These are phyloP conservation scores for Ceratocystis destructans DNA, from an alignment of 2,329 filamentous ascomycete species.

Conservation along the genomic window DNA sequence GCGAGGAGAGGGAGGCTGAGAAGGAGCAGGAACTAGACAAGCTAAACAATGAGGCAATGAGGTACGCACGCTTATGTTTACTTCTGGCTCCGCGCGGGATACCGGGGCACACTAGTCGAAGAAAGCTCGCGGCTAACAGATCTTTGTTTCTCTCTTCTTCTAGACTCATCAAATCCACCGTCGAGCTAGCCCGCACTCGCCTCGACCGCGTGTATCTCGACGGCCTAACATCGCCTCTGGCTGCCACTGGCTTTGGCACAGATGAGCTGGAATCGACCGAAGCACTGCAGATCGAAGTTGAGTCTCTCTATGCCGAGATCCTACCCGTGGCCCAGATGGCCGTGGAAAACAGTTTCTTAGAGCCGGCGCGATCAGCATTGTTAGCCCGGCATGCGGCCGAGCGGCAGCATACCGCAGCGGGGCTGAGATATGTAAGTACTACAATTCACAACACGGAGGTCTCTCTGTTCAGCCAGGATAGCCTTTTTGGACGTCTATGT, in stretches of 20 bases:
- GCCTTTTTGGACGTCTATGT: too few relatives aligned
- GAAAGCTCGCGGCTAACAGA: not conserved
- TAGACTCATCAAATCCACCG: slow-evolving; percentile 43
- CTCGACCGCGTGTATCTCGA: slow-evolving; percentile 45
- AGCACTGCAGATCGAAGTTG: slow-evolving; percentile 48
- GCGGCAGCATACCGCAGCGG: slow-evolving; percentile 33
- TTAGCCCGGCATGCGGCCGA: slow-evolving; percentile 32
- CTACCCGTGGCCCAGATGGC: slow-evolving; percentile 58
- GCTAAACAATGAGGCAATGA: slow-evolving; percentile 46
- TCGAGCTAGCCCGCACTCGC: slow-evolving; percentile 40
- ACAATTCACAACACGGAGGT: not conserved
- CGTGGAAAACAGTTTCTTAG: slow-evolving; percentile 51
- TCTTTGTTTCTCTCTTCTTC: not conserved
- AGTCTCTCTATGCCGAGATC: slow-evolving; percentile 56
- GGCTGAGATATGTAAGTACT: slow-evolving; percentile 37
- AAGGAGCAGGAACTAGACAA: slow-evolving; percentile 39
- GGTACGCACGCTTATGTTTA: slow-evolving; percentile 24
- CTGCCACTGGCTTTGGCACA: slow-evolving; percentile 24
- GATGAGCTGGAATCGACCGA: slow-evolving; percentile 29
- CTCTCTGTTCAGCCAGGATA: too few relatives aligned
- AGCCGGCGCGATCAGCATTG: slow-evolving; percentile 41
- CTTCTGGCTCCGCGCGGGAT: too few relatives aligned
- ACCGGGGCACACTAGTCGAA: too few relatives aligned
- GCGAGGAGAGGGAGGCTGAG: slow-evolving; percentile 36
- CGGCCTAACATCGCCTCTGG: slow-evolving; percentile 23